phyloP scores from a whole-genome alignment of 257 asterid genomes.

The Solanum megistacrolobum region DNA sequence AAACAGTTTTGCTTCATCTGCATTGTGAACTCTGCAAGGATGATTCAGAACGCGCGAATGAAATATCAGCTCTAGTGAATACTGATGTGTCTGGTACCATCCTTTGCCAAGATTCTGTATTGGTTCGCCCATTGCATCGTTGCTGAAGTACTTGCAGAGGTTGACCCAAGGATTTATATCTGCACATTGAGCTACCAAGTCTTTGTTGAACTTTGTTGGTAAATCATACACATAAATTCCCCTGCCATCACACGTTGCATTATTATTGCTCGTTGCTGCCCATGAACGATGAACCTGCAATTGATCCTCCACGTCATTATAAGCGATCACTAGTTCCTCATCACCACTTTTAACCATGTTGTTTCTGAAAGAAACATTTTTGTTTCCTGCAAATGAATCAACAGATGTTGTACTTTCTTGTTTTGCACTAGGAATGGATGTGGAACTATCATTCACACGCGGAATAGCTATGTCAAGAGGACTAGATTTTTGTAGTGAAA shows the following conservation, averaged over 20 bases:
- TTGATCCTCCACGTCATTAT: slow-evolving; percentile 26
- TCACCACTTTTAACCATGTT: not conserved
- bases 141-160: slow-evolving; percentile 39
- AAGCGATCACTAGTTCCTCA: slow-evolving; percentile 22
- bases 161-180: slow-evolving; percentile 50
- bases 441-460: not conserved
- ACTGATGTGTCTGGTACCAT: slow-evolving; percentile 63
- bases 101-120: slow-evolving; percentile 35
- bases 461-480: not conserved
- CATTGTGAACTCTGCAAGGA: slow-evolving; percentile 49
- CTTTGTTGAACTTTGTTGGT: slow-evolving; percentile 63
- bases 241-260: slow-evolving; percentile 28
- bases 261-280: slow-evolving; percentile 16
- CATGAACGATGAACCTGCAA: slow-evolving; percentile 43
- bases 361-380: not conserved
- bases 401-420: not conserved
- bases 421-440: not conserved
- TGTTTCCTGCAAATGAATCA: not conserved
- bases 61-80: slow-evolving; percentile 58
- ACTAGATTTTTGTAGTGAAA: not conserved
- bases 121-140: slow-evolving; percentile 42
- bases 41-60: slow-evolving; percentile 46
- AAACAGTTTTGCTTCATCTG: slow-evolving; percentile 39
- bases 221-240: slow-evolving; percentile 56
- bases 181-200: slow-evolving; percentile 33